Conservation (phyloP, 352 stramenopile species). For the Phytophthora syringae region DNA sequence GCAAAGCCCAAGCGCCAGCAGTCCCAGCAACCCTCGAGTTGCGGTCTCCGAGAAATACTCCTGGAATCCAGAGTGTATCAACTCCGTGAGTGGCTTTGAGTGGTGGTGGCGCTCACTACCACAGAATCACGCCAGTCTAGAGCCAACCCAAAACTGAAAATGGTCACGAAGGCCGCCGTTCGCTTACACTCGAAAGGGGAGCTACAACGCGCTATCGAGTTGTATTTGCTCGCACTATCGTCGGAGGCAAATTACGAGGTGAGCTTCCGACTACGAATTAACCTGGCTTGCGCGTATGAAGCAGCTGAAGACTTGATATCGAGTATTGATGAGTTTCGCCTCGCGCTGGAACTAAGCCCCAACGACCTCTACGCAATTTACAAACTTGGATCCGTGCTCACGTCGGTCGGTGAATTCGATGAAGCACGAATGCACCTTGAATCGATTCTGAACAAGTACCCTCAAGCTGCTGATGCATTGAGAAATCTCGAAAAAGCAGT, state of each 20-base stretch:
- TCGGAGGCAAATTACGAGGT: constrained; percentile 65
- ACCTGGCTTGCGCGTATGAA: constrained; percentile 72
- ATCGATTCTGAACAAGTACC: constrained; percentile 51
- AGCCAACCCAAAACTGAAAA: constrained; percentile 82
- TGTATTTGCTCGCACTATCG: constrained; percentile 71
- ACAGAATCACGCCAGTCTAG: constrained; percentile 60
- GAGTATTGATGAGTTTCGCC: constrained; percentile 51
- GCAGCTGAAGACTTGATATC: constrained; percentile 41
- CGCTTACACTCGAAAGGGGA: constrained; percentile 69
- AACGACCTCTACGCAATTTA: constrained; percentile 62
- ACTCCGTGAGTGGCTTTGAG: constrained; percentile 79
- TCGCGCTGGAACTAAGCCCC: constrained; percentile 51
- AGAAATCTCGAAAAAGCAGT: constrained; percentile 39
- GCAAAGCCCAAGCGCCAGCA: constrained; percentile 34
- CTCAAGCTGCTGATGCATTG: constrained; percentile 57
- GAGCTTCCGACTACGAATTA: constrained; percentile 68
- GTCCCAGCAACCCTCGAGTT: constrained; percentile 42
- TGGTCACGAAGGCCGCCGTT: constrained; percentile 80
- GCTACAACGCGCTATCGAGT: constrained; percentile 63
- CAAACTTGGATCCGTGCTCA: constrained; percentile 62
- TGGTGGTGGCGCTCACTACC: constrained; percentile 85
- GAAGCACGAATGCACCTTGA: constrained; percentile 49
- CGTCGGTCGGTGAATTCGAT: constrained; percentile 42
- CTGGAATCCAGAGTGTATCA: constrained; percentile 79
- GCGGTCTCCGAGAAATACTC: constrained; percentile 64